Percentiles rank a stretch among this genome's conserved stretches.
Evolutionary conservation across 2,329 filamentous ascomycete genomes (phyloP).

Genomic region (Aspergillus neoniger): DNA sequence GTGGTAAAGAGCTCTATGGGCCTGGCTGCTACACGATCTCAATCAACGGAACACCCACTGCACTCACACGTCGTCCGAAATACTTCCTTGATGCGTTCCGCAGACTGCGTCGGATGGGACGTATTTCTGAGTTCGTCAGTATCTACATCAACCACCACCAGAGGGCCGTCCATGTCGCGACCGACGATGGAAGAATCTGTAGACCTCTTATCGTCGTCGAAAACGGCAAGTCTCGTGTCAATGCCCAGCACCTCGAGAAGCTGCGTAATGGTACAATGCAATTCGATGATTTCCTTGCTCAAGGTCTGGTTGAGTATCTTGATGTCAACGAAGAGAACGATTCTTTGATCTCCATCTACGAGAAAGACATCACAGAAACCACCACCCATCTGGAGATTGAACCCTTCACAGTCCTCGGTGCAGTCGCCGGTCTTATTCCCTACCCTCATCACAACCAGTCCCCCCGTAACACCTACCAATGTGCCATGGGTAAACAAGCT

Average conservation of each 20-base stretch:
- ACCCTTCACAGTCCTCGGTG: slow-evolving; percentile 93
- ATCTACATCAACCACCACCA: slow-evolving; percentile 95
- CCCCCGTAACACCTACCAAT: slow-evolving; percentile 97
- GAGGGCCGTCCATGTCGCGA: slow-evolving; percentile 89
- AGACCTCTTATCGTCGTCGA: slow-evolving; percentile 94
- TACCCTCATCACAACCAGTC: slow-evolving; percentile 99
- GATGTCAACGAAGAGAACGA: slow-evolving; percentile 99
- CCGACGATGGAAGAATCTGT: slow-evolving; percentile 95
- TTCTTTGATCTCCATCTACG: slow-evolving; percentile 86
- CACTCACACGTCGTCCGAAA: slow-evolving; percentile 82
- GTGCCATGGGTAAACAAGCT: slow-evolving; percentile 99
- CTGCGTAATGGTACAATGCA: slow-evolving; percentile 80
- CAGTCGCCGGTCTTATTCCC: slow-evolving; percentile 92
- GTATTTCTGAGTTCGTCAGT: slow-evolving; percentile 93
- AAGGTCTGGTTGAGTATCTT: slow-evolving; percentile 91
- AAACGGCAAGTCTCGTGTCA: slow-evolving; percentile 79
- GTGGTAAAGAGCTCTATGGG: slow-evolving; percentile 82
- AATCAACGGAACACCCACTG: slow-evolving; percentile 92
- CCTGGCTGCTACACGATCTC: slow-evolving; percentile 86
- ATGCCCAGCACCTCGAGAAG: slow-evolving; percentile 73
- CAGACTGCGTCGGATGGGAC: slow-evolving; percentile 81
- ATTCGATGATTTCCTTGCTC: slow-evolving; percentile 91
- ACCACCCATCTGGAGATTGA: slow-evolving; percentile 97
- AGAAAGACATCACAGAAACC: slow-evolving; percentile 75
- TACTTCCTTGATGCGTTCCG: slow-evolving; percentile 83